Percentiles rank a stretch among this genome's conserved stretches.
phyloP scores from a whole-genome alignment of 768 basidiomycete genomes.

The Boletus sp. region DNA sequence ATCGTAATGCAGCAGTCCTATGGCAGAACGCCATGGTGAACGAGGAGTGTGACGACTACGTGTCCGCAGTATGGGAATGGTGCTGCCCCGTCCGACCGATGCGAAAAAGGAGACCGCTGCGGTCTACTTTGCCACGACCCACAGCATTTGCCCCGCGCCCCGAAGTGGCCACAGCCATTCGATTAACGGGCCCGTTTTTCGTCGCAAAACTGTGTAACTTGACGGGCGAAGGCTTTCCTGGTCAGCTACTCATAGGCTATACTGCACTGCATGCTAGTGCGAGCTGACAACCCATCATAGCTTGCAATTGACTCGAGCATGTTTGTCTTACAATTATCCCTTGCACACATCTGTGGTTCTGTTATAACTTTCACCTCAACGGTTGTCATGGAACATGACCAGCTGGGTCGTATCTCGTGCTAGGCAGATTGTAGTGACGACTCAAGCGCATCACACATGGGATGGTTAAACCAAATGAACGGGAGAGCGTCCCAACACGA shows the following conservation, averaged over 20 bases:
- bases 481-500: conserved; percentile 10
- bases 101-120: conserved; percentile 4
- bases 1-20: conserved; percentile 26
- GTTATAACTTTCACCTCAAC: too few relatives aligned
- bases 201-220: background rate
- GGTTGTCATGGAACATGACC: too few relatives aligned
- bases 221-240: background rate
- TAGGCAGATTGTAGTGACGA: too few relatives aligned
- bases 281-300: too few relatives aligned
- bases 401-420: too few relatives aligned
- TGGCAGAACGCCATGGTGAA: conserved; percentile 29
- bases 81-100: background rate
- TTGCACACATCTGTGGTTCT: too few relatives aligned
- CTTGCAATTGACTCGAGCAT: too few relatives aligned
- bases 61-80: conserved; percentile 6
- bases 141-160: background rate
- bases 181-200: background rate
- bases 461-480: too few relatives aligned
- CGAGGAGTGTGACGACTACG: conserved; percentile 10
- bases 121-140: conserved; percentile 14
- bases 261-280: too few relatives aligned
- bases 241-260: too few relatives aligned
- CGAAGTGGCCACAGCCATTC: background rate
- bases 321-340: too few relatives aligned
- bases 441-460: too few relatives aligned